Evolutionary conservation across 2,329 filamentous ascomycete genomes (phyloP), one percentile per base, ranked within the genome.

Genomic region (Ceratocystis variospora): DNA sequence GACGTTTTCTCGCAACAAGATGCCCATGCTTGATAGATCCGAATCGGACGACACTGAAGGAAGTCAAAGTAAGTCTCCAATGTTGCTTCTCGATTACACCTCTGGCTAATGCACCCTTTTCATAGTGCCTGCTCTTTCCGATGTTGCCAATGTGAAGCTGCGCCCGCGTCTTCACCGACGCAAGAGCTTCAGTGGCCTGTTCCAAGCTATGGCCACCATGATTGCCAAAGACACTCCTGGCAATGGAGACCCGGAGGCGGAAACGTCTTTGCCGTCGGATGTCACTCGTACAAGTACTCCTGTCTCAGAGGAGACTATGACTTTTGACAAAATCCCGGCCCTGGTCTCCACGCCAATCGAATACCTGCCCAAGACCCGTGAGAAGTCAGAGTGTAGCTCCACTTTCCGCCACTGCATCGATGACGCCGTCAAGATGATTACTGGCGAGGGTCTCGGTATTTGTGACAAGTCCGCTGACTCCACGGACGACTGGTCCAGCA

Each of bases 371-470:
- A 66, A 64, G 61, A 31, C 61, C 19, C 64, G 61, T 57, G 67
- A 68, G 46, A 66, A 65, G 50, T 66, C 64, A 12, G 67, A 68
- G 31, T 68, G 66, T 65, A 68, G 66, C 48, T 66, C 67, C 4
- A 66, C 64, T 8, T 68, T 68, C 37, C 64, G 67, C 45, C 61
- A 68, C 19, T 62, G 67, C 28, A 63, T 68, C 41, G 67, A 68
- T 48, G 61, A 68, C 48, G 62, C 67, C 31, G 67, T 68, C 41
- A 68, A 66, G 64, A 41, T 63, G 12, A 66, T 68, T 33, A 68
- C 64, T 55, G 67, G 67, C 41, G 53, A 59, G 25, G 67, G 64
- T 22, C 62, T 66, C n/a, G 44, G 48, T 22, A 64, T 64, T 55
- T 44, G 46, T n/a, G 17, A 25, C 53, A 57, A 55, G 17, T 53